Percentiles rank a stretch among this genome's conserved stretches.
Conservation (phyloP, 2,329 filamentous ascomycete genomes). For the Epichloe brachyelytri region DNA sequence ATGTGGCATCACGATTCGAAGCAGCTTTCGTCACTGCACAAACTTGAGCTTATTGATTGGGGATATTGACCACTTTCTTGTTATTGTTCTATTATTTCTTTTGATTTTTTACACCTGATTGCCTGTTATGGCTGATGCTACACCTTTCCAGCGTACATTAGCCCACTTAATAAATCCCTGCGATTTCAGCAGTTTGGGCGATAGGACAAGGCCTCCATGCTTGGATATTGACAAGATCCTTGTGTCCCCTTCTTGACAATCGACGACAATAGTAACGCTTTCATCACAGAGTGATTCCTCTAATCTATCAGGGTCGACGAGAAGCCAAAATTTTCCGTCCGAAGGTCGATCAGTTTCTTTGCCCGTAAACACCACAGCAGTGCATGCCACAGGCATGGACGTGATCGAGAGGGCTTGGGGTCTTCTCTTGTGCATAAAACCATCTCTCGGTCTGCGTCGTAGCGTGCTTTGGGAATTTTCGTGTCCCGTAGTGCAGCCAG, state of each 20-base stretch:
- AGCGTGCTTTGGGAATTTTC: conserved; percentile 63
- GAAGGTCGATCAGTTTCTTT: conserved; percentile 35
- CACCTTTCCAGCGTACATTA: conserved; percentile 22
- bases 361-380: conserved; percentile 65
- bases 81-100: conserved; percentile 12
- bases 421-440: conserved; percentile 58
- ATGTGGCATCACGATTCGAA: no score
- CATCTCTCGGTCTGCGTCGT: conserved; percentile 69
- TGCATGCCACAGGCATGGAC: conserved; percentile 62
- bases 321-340: conserved; percentile 52
- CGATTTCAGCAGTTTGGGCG: conserved; percentile 52
- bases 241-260: conserved; percentile 38
- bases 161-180: conserved; percentile 34
- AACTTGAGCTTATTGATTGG: not conserved
- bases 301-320: conserved; percentile 79
- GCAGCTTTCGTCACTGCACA: not conserved
- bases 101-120: not conserved
- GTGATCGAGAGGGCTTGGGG: conserved; percentile 45
- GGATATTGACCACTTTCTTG: conserved; percentile 3
- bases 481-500: conserved; percentile 71
- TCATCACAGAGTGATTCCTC: conserved; percentile 81
- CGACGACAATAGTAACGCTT: conserved; percentile 70
- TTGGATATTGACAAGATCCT: conserved; percentile 67
- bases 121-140: conserved; percentile 19
- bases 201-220: conserved; percentile 62